Evolutionary conservation across 805 yeast genomes (phyloP).

Genomic region (Sporopachydermia quercuum): DNA sequence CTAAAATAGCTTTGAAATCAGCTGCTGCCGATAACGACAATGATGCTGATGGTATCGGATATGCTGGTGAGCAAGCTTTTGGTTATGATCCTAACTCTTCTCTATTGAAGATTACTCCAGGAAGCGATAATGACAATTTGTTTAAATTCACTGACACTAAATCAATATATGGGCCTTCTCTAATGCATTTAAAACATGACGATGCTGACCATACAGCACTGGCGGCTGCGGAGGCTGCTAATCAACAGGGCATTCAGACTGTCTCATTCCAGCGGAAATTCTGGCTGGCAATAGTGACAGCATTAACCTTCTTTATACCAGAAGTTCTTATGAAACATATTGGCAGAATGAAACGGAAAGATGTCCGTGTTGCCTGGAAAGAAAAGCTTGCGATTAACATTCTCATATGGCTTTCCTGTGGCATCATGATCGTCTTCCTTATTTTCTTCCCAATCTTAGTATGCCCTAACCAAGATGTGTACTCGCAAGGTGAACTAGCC

Average conservation of each 20-base stretch:
- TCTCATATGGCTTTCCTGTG: constrained; percentile 25
- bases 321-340: constrained; percentile 17
- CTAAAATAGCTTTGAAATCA: constrained; percentile 16
- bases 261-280: constrained; percentile 17
- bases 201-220: constrained; percentile 14
- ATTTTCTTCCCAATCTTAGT: constrained; percentile 25
- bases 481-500: constrained; percentile 17
- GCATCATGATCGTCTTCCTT: constrained; percentile 16
- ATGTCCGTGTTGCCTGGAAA: constrained; percentile 26
- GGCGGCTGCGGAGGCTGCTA: constrained; percentile 16
- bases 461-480: constrained; percentile 25
- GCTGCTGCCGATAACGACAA: constrained; percentile 13
- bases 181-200: constrained; percentile 15
- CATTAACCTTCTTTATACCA: constrained; percentile 26
- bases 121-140: constrained; percentile 18
- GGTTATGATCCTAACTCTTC: constrained; percentile 20
- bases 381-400: constrained; percentile 27
- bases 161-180: constrained; percentile 13
- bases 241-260: constrained; percentile 12
- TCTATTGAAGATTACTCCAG: constrained; percentile 5
- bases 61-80: constrained; percentile 15
- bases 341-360: constrained; percentile 19
- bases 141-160: constrained; percentile 15
- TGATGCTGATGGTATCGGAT: constrained; percentile 6
- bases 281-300: constrained; percentile 24